Evolutionary conservation across 345 rosid species (phyloP).

Genomic region (Anastatica hierochuntica): DNA sequence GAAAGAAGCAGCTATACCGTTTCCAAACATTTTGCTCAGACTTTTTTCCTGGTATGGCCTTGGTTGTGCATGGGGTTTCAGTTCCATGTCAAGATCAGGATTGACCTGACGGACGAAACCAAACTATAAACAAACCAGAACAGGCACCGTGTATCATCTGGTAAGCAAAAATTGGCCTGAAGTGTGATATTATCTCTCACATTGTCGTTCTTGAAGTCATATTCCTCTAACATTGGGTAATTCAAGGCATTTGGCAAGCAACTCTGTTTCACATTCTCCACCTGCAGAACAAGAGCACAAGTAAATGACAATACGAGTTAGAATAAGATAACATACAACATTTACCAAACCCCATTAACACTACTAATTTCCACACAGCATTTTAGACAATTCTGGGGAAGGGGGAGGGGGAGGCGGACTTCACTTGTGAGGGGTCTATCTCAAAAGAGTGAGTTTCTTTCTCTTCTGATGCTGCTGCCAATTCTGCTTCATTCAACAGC

Average conservation of each 20-base stretch:
- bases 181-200: constrained; percentile 33
- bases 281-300: constrained; percentile 38
- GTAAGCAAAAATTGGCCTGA: background rate
- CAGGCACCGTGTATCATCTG: background rate
- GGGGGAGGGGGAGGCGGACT: too few species aligned
- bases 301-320: background rate
- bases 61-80: constrained; percentile 92
- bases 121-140: constrained; percentile 3
- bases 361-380: background rate
- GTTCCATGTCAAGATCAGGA: constrained; percentile 87
- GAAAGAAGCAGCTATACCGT: constrained; percentile 37
- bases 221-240: constrained; percentile 98
- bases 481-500: constrained; percentile 72
- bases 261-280: constrained; percentile 91
- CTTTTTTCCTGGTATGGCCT: constrained; percentile 97
- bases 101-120: constrained; percentile 47
- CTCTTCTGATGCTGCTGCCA: constrained; percentile 91
- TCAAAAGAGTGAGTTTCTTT: constrained; percentile 92
- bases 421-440: constrained; percentile 79
- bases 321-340: background rate
- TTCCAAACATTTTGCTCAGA: constrained; percentile 99
- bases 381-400: background rate
- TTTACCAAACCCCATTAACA: background rate
- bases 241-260: constrained; percentile 95
- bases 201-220: constrained; percentile 85